Evolutionary conservation across 768 basidiomycete genomes (phyloP).

Genomic region (Trametes cingulata): DNA sequence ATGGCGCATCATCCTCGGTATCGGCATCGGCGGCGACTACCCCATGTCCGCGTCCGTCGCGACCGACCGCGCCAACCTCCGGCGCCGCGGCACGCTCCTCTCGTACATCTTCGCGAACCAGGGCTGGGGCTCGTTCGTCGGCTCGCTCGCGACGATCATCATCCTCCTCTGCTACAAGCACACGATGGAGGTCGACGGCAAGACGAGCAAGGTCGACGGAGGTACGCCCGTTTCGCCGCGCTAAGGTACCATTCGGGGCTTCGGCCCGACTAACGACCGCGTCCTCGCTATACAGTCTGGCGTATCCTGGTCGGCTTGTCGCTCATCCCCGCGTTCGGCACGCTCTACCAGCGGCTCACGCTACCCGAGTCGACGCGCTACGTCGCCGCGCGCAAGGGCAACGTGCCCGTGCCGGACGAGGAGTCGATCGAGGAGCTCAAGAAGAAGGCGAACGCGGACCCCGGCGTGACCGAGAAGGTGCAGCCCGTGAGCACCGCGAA

Average conservation of each 20-base stretch:
- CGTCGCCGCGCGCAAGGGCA: constrained; percentile 41
- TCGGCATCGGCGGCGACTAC: constrained; percentile 82
- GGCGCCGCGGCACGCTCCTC: constrained; percentile 73
- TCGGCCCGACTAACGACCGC: not conserved
- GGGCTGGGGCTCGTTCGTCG: constrained; percentile 75
- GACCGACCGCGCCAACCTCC: constrained; percentile 63
- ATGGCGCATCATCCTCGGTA: constrained; percentile 72
- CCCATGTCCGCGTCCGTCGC: constrained; percentile 74
- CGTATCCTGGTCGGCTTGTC: constrained; percentile 73
- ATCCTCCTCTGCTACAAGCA: constrained; percentile 63
- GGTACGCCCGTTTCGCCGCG: constrained; percentile 39
- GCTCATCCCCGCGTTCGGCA: constrained; percentile 72
- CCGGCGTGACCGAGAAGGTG: constrained; percentile 27
- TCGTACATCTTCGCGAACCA: constrained; percentile 77
- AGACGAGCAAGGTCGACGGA: constrained; percentile 69
- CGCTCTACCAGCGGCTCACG: constrained; percentile 74
- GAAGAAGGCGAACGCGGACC: constrained; percentile 28
- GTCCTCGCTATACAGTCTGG: constrained; percentile 51
- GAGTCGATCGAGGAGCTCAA: constrained; percentile 37
- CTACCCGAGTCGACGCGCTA: constrained; percentile 68
- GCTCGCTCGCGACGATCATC: constrained; percentile 61
- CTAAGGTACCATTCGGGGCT: not conserved
- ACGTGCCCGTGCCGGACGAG: constrained; percentile 16
- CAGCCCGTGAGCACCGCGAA: too few species aligned
- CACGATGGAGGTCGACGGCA: constrained; percentile 57